Evolutionary conservation across 306 rosid species (phyloP).

Genomic region (Clitoria ternatea): DNA sequence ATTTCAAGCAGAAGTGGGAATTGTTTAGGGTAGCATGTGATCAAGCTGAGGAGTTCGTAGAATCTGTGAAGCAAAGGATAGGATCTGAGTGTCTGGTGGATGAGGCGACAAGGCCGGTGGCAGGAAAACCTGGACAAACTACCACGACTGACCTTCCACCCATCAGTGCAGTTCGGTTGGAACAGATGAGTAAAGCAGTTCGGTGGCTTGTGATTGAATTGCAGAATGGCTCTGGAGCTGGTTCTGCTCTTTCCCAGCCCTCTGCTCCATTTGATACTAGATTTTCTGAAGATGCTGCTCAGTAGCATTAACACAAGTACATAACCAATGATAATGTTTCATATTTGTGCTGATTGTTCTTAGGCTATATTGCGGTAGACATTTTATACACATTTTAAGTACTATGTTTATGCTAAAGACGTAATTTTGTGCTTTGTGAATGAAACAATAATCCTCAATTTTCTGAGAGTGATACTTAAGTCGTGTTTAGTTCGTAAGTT

Average conservation of each 20-base stretch:
- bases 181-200: constrained; percentile 76
- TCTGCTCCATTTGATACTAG: constrained; percentile 67
- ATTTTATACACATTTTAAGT: not conserved
- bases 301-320: constrained; percentile 42
- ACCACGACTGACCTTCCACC: constrained; percentile 48
- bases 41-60: constrained; percentile 70
- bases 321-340: not conserved
- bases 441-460: not conserved
- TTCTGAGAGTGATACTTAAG: not conserved
- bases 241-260: constrained; percentile 47
- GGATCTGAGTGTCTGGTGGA: constrained; percentile 58
- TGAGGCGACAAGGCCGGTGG: constrained; percentile 61
- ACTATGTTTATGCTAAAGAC: not conserved
- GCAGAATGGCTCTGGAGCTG: constrained; percentile 58
- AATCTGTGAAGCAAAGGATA: constrained; percentile 66
- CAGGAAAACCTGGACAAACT: constrained; percentile 43
- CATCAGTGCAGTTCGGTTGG: constrained; percentile 62
- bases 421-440: not conserved
- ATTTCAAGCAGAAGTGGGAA: constrained; percentile 69
- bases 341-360: not conserved
- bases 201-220: constrained; percentile 66
- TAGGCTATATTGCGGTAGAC: not conserved
- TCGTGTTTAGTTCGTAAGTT: too few species aligned
- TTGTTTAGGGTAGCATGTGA: constrained; percentile 64
- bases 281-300: constrained; percentile 55